These are phyloP conservation scores for Abelmoschus esculentus DNA, from an alignment of 345 rosid species.

Conservation along the genomic window DNA sequence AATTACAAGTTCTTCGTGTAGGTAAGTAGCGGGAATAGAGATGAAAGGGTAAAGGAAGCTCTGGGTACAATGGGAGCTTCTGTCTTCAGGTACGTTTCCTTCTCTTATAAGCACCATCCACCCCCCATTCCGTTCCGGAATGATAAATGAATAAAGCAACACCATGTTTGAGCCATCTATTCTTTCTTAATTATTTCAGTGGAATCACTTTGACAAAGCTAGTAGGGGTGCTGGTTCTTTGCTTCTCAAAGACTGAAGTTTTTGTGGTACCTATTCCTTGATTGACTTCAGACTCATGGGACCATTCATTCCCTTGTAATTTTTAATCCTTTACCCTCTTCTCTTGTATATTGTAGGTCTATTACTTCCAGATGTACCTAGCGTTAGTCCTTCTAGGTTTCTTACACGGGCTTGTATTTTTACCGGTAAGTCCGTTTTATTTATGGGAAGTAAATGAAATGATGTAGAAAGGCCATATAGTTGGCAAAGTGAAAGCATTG, in stretches of 20 bases:
- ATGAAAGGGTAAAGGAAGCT: slow-evolving; percentile 79
- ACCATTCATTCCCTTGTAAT: neutral
- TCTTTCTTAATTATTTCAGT: slow-evolving; percentile 28
- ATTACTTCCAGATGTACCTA: slow-evolving; percentile 95
- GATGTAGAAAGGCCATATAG: neutral
- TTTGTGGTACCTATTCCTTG: slow-evolving; percentile 57
- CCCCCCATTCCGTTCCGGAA: neutral
- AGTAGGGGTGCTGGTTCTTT: slow-evolving; percentile 88
- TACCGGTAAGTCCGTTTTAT: slow-evolving; percentile 57
- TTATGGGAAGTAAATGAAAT: no score
- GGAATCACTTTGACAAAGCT: slow-evolving; percentile 94
- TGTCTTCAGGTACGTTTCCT: slow-evolving; percentile 66
- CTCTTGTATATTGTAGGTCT: slow-evolving; percentile 42
- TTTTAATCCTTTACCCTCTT: neutral
- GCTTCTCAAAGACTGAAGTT: slow-evolving; percentile 91
- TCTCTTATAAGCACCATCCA: neutral
- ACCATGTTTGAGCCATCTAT: neutral
- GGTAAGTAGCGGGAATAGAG: slow-evolving; percentile 68
- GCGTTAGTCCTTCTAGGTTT: slow-evolving; percentile 93
- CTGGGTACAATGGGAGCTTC: slow-evolving; percentile 95
- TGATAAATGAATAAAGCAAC: neutral
- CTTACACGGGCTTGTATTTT: slow-evolving; percentile 84
- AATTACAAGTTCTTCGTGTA: slow-evolving; percentile 16
- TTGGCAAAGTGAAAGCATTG: neutral
- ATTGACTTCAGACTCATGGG: neutral